These are phyloP conservation scores for Fraxinus paxiana DNA, from an alignment of 305 asterid genomes.

Conservation along the genomic window DNA sequence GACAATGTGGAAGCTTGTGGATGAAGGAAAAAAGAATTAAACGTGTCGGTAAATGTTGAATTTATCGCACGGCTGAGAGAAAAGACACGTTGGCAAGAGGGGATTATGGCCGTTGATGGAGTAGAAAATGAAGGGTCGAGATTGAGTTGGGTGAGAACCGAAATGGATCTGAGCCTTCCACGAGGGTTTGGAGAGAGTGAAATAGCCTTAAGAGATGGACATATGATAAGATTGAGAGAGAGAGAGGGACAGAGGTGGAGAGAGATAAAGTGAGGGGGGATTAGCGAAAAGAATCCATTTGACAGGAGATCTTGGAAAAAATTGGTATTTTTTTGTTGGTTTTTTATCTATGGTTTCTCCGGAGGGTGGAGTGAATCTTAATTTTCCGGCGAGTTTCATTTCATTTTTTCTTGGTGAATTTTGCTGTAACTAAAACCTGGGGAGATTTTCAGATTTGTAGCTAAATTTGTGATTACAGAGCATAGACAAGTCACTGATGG, in stretches of 20 bases:
- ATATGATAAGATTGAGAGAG: constrained; percentile 40
- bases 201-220: constrained; percentile 32
- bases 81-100: constrained; percentile 60
- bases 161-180: constrained; percentile 60
- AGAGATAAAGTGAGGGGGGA: constrained; percentile 26
- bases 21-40: constrained; percentile 35
- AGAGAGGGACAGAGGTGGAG: constrained; percentile 21
- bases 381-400: constrained; percentile 34
- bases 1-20: constrained; percentile 34
- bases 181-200: constrained; percentile 54
- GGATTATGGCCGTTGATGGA: constrained; percentile 35
- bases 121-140: constrained; percentile 35
- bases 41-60: constrained; percentile 52
- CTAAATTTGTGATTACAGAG: constrained; percentile 24
- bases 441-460: constrained; percentile 33
- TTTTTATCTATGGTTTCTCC: constrained; percentile 20
- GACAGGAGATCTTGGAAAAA: constrained; percentile 22
- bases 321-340: constrained; percentile 20
- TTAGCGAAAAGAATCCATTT: constrained; percentile 30
- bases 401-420: constrained; percentile 26
- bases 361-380: constrained; percentile 31
- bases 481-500: constrained; percentile 44
- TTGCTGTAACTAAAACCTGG: constrained; percentile 16
- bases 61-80: constrained; percentile 31
- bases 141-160: constrained; percentile 40